Base-by-base conservation (phyloP, 257 asterid species). In the Sherardia arvensis region DNA sequence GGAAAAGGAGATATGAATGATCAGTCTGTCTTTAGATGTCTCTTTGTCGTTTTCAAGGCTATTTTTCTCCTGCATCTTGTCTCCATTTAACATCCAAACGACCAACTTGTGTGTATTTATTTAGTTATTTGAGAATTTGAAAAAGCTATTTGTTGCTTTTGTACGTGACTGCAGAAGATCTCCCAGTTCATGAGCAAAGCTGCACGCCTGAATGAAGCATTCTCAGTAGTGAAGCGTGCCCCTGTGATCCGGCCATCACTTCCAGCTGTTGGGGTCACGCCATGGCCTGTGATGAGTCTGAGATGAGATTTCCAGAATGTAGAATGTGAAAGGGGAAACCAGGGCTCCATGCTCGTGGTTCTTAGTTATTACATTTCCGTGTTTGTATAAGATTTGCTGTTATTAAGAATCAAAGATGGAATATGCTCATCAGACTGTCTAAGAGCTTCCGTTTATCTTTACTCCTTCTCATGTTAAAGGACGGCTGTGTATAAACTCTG, bases 131-230 rank as follows among this genome's bases (percentile, higher is more conserved):
- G n/a, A 43, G 20, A 5, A 43, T 43, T 43, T 43, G 51, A 43
- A 43, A 43, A 43, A 43, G 51, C 51, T 14, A 4, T 17, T 18
- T 58, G 26, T 45, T 67, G 48, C 40, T 65, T 32, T 33, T 4
- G 30, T 59, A 28, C 70, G 68, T 66, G 54, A 66, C 61, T 72
- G 80, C 99, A 92, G 97, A 87, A 82, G 84, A 82, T 79, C 55
- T 85, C 96, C 71, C 96, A 87, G 88, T 90, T 85, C 75, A 87
- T 86, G 88, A 81, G 85, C 84, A 85, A 87, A 27, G 96, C 96
- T 61, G 94, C 91, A 70, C 96, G 95, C 72, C 83, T 90, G 58
- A 90, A 90, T 21, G 96, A 93, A 80, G 95, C 96, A 33, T 89
- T 93, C 83, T 85, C 96, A 2, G 80, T 84, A 28, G 97, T 90